phyloP scores from a whole-genome alignment of 2,329 filamentous ascomycete species.

The Colletotrichum filicis region DNA sequence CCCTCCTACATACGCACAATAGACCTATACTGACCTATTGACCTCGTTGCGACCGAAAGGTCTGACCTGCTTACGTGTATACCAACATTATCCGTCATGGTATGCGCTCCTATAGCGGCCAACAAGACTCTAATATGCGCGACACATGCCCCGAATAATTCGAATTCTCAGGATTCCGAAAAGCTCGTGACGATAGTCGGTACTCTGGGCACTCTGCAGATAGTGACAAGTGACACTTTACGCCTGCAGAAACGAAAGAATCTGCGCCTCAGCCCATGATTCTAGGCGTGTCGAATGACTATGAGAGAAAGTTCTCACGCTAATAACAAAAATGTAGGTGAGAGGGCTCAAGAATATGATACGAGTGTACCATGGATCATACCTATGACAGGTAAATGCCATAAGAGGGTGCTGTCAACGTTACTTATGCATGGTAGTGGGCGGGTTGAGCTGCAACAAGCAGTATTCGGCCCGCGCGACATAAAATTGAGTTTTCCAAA shows the following conservation, averaged over 20 bases:
- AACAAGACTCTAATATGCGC: background rate
- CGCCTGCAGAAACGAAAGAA: background rate
- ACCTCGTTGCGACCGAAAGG: no score
- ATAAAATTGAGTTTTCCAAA: background rate
- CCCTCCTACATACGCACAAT: no score
- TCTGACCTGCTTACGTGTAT: no score
- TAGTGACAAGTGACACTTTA: background rate
- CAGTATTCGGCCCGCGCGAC: background rate
- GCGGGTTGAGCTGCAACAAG: background rate
- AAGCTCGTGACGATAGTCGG: no score
- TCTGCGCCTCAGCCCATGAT: background rate
- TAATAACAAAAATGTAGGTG: background rate
- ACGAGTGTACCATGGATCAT: no score
- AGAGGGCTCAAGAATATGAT: background rate
- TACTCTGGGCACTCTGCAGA: no score
- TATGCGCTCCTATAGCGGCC: background rate
- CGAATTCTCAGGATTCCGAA: no score
- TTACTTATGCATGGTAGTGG: background rate
- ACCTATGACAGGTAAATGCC: background rate
- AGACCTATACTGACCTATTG: no score
- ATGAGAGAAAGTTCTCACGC: background rate
- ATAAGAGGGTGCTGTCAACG: background rate
- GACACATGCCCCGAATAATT: background rate
- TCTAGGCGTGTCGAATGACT: background rate
- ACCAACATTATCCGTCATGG: constrained; percentile 20